Percentiles rank a stretch among this genome's conserved stretches.
Evolutionary conservation across 371 early-diverging fungal genomes (phyloP).

Genomic region (Lichtheimia hyalospora): DNA sequence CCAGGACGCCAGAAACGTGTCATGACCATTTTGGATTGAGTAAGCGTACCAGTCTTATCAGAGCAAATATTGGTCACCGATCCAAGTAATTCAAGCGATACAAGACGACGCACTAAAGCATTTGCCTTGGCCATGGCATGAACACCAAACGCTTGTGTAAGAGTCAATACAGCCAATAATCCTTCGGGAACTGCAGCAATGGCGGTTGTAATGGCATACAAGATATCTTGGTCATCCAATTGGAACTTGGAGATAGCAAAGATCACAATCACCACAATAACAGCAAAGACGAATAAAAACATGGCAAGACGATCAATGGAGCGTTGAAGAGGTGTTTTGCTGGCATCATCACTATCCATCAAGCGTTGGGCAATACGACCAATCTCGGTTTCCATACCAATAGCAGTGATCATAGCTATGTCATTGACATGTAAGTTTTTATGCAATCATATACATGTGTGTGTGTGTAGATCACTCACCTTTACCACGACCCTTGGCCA

Average conservation of each 20-base stretch:
- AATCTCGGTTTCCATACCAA: constrained; percentile 89
- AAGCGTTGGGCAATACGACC: constrained; percentile 90
- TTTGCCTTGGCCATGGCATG: constrained; percentile 82
- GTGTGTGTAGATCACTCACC: constrained; percentile 60
- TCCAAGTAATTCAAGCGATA: constrained; percentile 88
- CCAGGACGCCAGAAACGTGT: constrained; percentile 73
- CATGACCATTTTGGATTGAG: constrained; percentile 90
- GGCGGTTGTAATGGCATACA: constrained; percentile 82
- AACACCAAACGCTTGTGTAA: constrained; percentile 94
- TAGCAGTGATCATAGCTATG: constrained; percentile 82
- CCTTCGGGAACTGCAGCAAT: constrained; percentile 97
- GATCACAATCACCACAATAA: constrained; percentile 54
- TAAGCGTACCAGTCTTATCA: constrained; percentile 95
- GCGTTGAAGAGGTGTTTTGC: constrained; percentile 74
- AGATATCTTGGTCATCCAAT: constrained; percentile 62
- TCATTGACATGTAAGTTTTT: constrained; percentile 57
- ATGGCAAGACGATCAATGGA: constrained; percentile 65
- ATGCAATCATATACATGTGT: constrained; percentile 82
- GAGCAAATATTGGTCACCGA: constrained; percentile 92
- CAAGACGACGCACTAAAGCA: constrained; percentile 84
- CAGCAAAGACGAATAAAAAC: constrained; percentile 55
- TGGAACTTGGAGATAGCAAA: constrained; percentile 59
- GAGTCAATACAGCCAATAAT: constrained; percentile 84
- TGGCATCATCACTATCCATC: constrained; percentile 61
- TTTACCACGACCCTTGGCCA: constrained; percentile 49